phyloP scores from a whole-genome alignment of 176 grass and related monocot species.

The Musa troglodytarum region DNA sequence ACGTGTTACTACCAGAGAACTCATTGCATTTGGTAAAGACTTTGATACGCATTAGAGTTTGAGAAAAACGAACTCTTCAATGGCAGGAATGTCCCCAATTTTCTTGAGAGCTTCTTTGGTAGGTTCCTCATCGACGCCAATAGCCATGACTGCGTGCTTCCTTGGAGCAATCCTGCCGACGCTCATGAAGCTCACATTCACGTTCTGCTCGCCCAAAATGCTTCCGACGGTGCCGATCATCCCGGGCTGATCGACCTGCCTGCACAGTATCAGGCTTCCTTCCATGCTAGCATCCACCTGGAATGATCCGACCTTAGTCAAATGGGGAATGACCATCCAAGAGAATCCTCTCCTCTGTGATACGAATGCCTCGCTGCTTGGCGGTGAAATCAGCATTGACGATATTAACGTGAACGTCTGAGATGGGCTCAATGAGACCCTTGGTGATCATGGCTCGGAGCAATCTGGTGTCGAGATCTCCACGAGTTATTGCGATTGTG shows the following conservation, averaged over 20 bases:
- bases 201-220: slow-evolving; percentile 50
- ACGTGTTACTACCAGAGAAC: too few species aligned
- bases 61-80: slow-evolving; percentile 85
- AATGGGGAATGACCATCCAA: slow-evolving; percentile 41
- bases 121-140: slow-evolving; percentile 71
- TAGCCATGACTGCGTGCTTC: slow-evolving; percentile 78
- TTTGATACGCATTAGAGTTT: slow-evolving; percentile 34
- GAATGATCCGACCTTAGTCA: slow-evolving; percentile 64
- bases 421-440: slow-evolving; percentile 74
- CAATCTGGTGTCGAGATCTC: slow-evolving; percentile 69
- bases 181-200: slow-evolving; percentile 93
- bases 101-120: slow-evolving; percentile 57
- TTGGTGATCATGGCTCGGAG: slow-evolving; percentile 63
- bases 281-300: slow-evolving; percentile 66
- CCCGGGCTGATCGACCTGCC: slow-evolving; percentile 73
- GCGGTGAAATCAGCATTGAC: slow-evolving; percentile 76
- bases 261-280: slow-evolving; percentile 72
- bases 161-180: slow-evolving; percentile 65
- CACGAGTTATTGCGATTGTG: slow-evolving; percentile 48
- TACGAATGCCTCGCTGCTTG: slow-evolving; percentile 52
- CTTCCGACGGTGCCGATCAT: slow-evolving; percentile 68
- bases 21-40: too few species aligned
- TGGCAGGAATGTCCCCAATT: slow-evolving; percentile 46
- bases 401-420: slow-evolving; percentile 60
- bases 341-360: slow-evolving; percentile 53